These are phyloP conservation scores for Trypanosoma cruzi DNA, from an alignment of 208 protist species.

Conservation along the genomic window DNA sequence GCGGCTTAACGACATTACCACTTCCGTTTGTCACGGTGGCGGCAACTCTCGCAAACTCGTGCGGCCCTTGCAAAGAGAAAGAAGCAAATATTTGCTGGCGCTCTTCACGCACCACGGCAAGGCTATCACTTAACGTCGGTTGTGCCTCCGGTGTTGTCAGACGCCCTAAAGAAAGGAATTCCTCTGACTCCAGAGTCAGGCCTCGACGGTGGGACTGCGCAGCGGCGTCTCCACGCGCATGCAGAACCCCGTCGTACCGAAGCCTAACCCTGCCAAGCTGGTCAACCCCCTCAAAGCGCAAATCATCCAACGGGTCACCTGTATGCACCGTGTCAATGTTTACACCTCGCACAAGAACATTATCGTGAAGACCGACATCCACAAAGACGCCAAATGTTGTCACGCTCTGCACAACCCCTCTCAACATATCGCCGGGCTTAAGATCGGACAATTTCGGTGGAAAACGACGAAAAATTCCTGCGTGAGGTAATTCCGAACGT, in stretches of 20 bases:
- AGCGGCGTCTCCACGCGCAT: neutral
- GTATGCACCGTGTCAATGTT: constrained; percentile 55
- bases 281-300: constrained; percentile 48
- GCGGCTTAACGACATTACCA: neutral
- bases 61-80: neutral
- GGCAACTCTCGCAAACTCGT: neutral
- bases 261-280: constrained; percentile 60
- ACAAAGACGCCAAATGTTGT: constrained; percentile 89
- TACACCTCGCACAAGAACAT: constrained; percentile 61
- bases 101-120: constrained; percentile 16
- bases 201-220: constrained; percentile 4
- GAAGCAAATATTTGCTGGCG: constrained; percentile 9
- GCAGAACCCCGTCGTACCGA: constrained; percentile 24
- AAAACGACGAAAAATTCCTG: constrained; percentile 65
- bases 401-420: constrained; percentile 70
- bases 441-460: constrained; percentile 42
- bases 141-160: neutral
- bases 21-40: too few species aligned
- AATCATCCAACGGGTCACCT: constrained; percentile 46
- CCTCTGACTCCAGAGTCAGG: constrained; percentile 58
- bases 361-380: constrained; percentile 80
- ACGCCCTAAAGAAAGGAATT: constrained; percentile 23
- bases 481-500: constrained; percentile 64
- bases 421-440: constrained; percentile 47
- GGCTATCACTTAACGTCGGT: constrained; percentile 11